Evolutionary conservation across 2,329 filamentous ascomycete species (phyloP).

Genomic region (Ophiosphaerella narmari): DNA sequence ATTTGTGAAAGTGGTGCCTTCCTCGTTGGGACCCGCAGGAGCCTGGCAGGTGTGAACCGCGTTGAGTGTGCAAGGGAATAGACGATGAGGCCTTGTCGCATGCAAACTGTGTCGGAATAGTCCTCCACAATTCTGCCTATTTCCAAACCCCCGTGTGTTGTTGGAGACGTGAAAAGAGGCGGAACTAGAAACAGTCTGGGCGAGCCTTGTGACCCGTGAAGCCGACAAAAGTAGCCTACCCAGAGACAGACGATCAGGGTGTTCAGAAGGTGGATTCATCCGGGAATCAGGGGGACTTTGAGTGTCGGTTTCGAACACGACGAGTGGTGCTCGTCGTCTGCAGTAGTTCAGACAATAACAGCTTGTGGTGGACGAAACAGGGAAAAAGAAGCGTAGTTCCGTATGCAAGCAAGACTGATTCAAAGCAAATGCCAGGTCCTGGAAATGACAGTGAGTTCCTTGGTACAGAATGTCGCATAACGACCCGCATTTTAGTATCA

Average conservation of each 20-base stretch:
- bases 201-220: slow-evolving; percentile 37
- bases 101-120: slow-evolving; percentile 30
- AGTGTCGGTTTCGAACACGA: slow-evolving; percentile 36
- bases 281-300: slow-evolving; percentile 44
- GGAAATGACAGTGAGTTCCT: slow-evolving; percentile 40
- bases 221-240: slow-evolving; percentile 30
- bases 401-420: slow-evolving; percentile 38
- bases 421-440: slow-evolving; percentile 44
- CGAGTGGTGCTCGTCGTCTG: slow-evolving; percentile 34
- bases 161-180: slow-evolving; percentile 19
- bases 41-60: slow-evolving; percentile 14
- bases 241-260: slow-evolving; percentile 42
- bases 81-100: slow-evolving; percentile 26
- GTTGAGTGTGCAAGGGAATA: slow-evolving; percentile 19
- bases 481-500: slow-evolving; percentile 40
- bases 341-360: slow-evolving; percentile 33
- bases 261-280: slow-evolving; percentile 43
- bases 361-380: slow-evolving; percentile 37
- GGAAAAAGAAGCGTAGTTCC: slow-evolving; percentile 31
- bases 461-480: slow-evolving; percentile 38
- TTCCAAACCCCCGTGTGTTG: slow-evolving; percentile 3
- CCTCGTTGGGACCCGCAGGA: slow-evolving; percentile 23
- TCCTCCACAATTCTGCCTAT: slow-evolving; percentile 5
- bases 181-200: slow-evolving; percentile 28
- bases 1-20: slow-evolving; percentile 11